Evolutionary conservation across 371 early-diverging fungal genomes (phyloP).

Genomic region (Phascolomyces articulosus): DNA sequence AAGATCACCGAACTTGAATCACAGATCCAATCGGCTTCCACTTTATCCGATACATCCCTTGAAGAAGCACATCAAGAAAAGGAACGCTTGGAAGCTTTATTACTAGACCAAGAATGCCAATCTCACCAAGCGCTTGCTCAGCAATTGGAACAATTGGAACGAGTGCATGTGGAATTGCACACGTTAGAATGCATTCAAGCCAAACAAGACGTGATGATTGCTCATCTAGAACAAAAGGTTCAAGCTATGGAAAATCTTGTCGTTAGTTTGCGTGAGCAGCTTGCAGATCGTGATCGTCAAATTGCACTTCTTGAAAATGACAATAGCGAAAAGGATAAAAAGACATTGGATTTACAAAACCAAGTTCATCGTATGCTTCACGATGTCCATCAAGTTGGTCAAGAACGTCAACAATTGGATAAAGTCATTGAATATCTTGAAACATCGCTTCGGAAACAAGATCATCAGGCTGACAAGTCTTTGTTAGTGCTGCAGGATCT

Average conservation of each 20-base stretch:
- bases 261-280: constrained; percentile 24
- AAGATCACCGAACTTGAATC: constrained; percentile 11
- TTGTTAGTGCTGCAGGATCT: constrained; percentile 34
- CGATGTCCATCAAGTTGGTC: constrained; percentile 32
- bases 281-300: constrained; percentile 31
- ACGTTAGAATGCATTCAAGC: constrained; percentile 32
- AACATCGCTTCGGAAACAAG: constrained; percentile 33
- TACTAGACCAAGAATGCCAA: constrained; percentile 27
- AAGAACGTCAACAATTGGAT: constrained; percentile 38
- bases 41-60: background rate
- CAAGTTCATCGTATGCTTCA: constrained; percentile 30
- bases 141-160: constrained; percentile 35
- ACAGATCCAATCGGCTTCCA: background rate
- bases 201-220: constrained; percentile 47
- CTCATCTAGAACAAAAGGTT: constrained; percentile 35
- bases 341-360: constrained; percentile 21
- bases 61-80: background rate
- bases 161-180: constrained; percentile 28
- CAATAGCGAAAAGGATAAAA: constrained; percentile 23
- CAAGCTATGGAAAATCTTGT: constrained; percentile 38
- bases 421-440: constrained; percentile 36
- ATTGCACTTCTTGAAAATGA: constrained; percentile 30
- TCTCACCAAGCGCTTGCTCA: constrained; percentile 22
- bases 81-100: background rate
- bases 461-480: constrained; percentile 34